phyloP scores from a whole-genome alignment of 208 protist genomes.

The Wallacemonas sp. region DNA sequence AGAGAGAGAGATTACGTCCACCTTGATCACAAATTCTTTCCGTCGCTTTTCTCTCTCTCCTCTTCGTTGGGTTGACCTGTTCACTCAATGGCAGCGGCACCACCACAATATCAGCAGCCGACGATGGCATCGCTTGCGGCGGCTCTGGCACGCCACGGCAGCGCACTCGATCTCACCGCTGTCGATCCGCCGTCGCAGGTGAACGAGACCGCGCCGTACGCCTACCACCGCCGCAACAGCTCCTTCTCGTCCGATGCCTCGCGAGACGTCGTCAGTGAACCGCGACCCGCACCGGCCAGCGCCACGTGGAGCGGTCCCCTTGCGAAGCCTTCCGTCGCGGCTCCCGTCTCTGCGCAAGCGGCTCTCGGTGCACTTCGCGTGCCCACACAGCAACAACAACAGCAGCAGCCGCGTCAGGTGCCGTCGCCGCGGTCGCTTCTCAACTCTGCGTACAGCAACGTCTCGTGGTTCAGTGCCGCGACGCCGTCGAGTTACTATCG shows the following conservation, averaged over 20 bases:
- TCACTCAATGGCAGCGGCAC: too few species aligned
- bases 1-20: too few species aligned
- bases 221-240: slow-evolving; percentile 21
- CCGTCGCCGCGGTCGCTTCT: neutral
- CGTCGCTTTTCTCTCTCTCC: neutral
- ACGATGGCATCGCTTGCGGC: neutral
- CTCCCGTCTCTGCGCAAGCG: too few species aligned
- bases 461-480: neutral
- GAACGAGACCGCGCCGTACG: slow-evolving; percentile 11
- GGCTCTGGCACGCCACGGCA: neutral
- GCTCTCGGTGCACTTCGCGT: too few species aligned
- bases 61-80: too few species aligned
- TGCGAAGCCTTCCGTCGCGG: too few species aligned
- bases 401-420: neutral
- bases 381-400: too few species aligned
- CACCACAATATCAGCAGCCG: neutral
- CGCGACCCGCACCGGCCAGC: too few species aligned
- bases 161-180: slow-evolving; percentile 8
- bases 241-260: slow-evolving; percentile 25
- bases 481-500: slow-evolving; percentile 2
- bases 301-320: too few species aligned
- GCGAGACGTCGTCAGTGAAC: neutral
- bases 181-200: slow-evolving; percentile 8
- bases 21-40: too few species aligned
- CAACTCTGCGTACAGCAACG: slow-evolving; percentile 10